Base-by-base conservation (phyloP, 306 rosid genomes). In the Senna tora region DNA sequence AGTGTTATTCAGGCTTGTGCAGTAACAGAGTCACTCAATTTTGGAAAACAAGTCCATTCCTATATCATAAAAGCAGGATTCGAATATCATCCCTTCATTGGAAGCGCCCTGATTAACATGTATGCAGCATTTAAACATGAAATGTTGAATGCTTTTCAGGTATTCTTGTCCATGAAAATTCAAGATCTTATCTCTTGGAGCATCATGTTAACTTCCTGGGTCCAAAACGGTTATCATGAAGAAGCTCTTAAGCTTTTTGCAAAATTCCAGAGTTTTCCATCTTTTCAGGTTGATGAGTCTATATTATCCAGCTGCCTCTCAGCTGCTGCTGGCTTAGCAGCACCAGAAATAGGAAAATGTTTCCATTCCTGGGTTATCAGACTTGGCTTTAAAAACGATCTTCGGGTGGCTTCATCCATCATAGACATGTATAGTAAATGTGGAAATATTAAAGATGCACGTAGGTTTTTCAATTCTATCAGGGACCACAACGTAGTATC, bases 381-480 rank as follows among this genome's bases (percentile, higher is more conserved):
- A 65, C 53, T 38, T 60, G 87, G 84, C 45, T 70, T 75, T 30
- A 67, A 66, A 61, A 69, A 65, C 46, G 69, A 79, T 79, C 58
- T 75, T 38, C 81, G 67, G 12, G 76, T 83, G 41, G 78, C 79
- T 66, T 79, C 87, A 54, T 83, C 87, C 62, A 67, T 79, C 50
- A 75, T 73, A 45, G 84, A 83, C 68, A 83, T 83, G 87, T 79
- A 79, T 45, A 75, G 87, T 56, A 83, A 83, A 75, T 79, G 87
- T 60, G 87, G 83, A 71, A 65, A 30, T 47, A 67, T 83, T 65
- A 67, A 79, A 39, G 87, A 83, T 52, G 84, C 86, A 11, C 21
- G 62, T 66, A 74, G 41, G 49, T 75, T 60, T 58, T 83, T 83
- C 71, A 62, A 71, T 71, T 63, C 79, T 38, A 75, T 62, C 42